A percentile compares a stretch with the other conserved stretches of the same genome.
These are phyloP conservation scores for Xylariaceae sp. DNA, from an alignment of 2,329 filamentous ascomycete species.

Conservation along the genomic window DNA sequence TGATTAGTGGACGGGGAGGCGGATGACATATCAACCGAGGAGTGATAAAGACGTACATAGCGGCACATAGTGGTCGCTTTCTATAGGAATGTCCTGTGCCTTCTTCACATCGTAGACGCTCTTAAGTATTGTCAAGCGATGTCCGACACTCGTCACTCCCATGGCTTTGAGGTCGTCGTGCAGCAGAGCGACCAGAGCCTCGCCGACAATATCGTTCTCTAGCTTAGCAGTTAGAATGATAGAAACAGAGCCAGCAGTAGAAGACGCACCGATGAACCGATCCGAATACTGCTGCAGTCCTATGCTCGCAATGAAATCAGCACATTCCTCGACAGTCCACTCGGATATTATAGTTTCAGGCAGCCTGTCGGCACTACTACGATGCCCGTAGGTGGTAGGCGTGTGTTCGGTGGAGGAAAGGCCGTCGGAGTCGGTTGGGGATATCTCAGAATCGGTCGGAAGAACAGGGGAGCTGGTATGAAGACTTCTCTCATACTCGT, in stretches of 20 bases:
- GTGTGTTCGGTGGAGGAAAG: conserved; percentile 73
- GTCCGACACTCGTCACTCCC: conserved; percentile 89
- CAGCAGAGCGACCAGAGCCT: conserved; percentile 83
- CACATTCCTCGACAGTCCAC: conserved; percentile 85
- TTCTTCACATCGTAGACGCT: conserved; percentile 96
- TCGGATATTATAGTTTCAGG: conserved; percentile 77
- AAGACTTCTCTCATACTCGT: conserved; percentile 78
- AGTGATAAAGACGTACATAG: conserved; percentile 65
- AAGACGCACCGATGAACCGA: conserved; percentile 73
- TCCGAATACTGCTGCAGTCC: conserved; percentile 83
- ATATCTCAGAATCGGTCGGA: conserved; percentile 67
- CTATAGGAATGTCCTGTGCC: conserved; percentile 86
- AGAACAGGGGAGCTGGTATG: conserved; percentile 68
- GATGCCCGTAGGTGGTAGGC: conserved; percentile 75
- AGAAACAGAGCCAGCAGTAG: conserved; percentile 4
- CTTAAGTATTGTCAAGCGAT: conserved; percentile 92
- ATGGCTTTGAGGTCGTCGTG: conserved; percentile 96
- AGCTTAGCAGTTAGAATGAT: conserved; percentile 28
- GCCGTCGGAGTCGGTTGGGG: conserved; percentile 72
- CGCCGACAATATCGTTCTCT: conserved; percentile 95
- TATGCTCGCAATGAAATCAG: conserved; percentile 81
- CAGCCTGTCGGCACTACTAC: conserved; percentile 64
- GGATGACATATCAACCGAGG: conserved; percentile 1
- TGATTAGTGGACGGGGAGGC: conserved; percentile 5
- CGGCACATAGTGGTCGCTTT: conserved; percentile 91